Base-by-base conservation (phyloP, 352 stramenopile species). In the Phytophthora pistaciae region DNA sequence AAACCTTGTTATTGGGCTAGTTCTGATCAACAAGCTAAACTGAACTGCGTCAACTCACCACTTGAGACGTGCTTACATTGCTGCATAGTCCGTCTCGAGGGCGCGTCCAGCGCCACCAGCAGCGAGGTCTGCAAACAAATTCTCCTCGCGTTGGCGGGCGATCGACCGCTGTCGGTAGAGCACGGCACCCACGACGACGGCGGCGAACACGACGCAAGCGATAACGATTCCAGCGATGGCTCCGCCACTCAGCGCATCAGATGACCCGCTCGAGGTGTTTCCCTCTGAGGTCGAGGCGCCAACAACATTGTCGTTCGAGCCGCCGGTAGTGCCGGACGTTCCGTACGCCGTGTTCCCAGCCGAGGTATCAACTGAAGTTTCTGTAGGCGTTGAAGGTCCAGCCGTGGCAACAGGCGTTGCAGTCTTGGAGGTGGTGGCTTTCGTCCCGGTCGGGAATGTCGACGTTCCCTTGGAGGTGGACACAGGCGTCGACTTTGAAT, bases 61-160 rank as follows among this genome's bases (percentile, higher is more conserved):
- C 42, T 49, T 49, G 4, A 44, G 11, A 7, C 38, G 8, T n/a
- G 38, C 20, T 60, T 66, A 76, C 69, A 72, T 76, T 33, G 64
- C 64, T 61, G 58, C 58, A 40, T 76, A 72, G 44, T 76, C 64
- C 1, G 63, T 76, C 53, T 76, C 68, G 14, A 75, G 62, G 29
- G 49, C 27, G 18, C 68, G 58, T 10, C 58, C 63, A 44, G 29
- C 29, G 13, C 55, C 67, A 70, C 48, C 54, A 46, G 54, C 69
- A 10, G 38, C 64, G 23, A 76, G 59, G 16, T 76, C 69, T 44
- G 69, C 53, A 13, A 76, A 76, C 36, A 76, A 21, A 31, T 72
- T 76, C 27, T 67, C 68, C 21, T 75, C 68, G 25, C 63, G 63
- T 25, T 75, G 68, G n/a, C 68, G 68, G 16, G 62, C 68, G 52